A percentile compares a stretch with the other conserved stretches of the same genome.
Evolutionary conservation across 73 alveolate genomes (phyloP).

Genomic region (Paramecium sexaurelia): DNA sequence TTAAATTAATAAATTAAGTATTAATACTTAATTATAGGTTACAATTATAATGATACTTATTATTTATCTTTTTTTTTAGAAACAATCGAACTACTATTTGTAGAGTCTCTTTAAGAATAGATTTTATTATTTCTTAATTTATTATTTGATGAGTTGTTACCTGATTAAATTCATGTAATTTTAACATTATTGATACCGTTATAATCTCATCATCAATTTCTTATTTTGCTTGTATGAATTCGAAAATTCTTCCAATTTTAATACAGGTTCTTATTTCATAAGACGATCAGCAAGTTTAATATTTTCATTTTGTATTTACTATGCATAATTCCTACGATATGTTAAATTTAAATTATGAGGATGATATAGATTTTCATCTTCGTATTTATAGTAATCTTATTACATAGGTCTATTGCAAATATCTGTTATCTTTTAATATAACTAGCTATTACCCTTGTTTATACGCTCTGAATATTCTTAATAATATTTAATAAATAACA

Average conservation of each 20-base stretch:
- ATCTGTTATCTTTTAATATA: slow-evolving; percentile 33
- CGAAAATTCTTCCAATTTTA: slow-evolving; percentile 14
- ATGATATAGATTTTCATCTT: slow-evolving; percentile 38
- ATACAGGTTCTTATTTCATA: slow-evolving; percentile 54
- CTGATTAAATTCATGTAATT: not conserved
- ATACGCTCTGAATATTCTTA: not conserved
- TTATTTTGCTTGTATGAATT: not conserved
- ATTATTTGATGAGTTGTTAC: not conserved
- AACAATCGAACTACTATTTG: not conserved
- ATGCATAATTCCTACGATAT: not conserved
- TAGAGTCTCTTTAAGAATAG: not conserved
- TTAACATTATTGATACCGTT: not conserved
- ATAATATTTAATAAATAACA: not conserved
- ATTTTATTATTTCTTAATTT: not conserved
- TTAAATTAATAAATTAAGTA: not conserved
- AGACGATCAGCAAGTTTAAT: slow-evolving; percentile 16
- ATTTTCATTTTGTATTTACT: slow-evolving; percentile 31
- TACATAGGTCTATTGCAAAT: slow-evolving; percentile 29
- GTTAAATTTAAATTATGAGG: slow-evolving; percentile 49
- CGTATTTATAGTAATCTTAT: slow-evolving; percentile 34
- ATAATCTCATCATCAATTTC: not conserved
- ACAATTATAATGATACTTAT: not conserved
- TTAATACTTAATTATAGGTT: not conserved
- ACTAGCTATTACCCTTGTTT: not conserved
- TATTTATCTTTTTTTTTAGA: not conserved